A percentile compares a stretch with the other conserved stretches of the same genome.
These are phyloP conservation scores for Achaetomium macrosporum DNA, from an alignment of 2,329 filamentous ascomycete species.

Conservation along the genomic window DNA sequence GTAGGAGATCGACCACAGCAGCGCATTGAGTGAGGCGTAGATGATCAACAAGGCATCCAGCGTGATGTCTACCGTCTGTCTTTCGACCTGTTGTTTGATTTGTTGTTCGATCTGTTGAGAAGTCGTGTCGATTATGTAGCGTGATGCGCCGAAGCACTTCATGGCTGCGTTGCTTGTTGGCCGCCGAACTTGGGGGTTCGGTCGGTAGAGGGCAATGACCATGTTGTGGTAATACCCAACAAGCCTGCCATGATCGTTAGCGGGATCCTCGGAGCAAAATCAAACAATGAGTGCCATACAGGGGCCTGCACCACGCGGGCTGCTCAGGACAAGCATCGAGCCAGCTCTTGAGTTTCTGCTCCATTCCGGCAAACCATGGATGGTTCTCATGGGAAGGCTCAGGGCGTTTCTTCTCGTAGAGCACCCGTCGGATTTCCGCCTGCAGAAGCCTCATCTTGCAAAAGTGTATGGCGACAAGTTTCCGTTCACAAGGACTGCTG, in stretches of 20 bases:
- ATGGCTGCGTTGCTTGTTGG: slow-evolving; percentile 73
- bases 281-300: slow-evolving; percentile 47
- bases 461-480: slow-evolving; percentile 86
- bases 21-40: slow-evolving; percentile 86
- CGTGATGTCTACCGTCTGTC: slow-evolving; percentile 72
- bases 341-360: slow-evolving; percentile 74
- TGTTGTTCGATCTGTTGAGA: slow-evolving; percentile 71
- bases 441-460: slow-evolving; percentile 86
- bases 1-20: slow-evolving; percentile 89
- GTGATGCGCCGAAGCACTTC: slow-evolving; percentile 76
- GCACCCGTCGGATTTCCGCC: slow-evolving; percentile 75
- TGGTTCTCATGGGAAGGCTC: slow-evolving; percentile 74
- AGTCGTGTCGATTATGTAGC: slow-evolving; percentile 75
- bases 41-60: slow-evolving; percentile 89
- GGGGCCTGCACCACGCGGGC: slow-evolving; percentile 66
- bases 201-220: slow-evolving; percentile 80
- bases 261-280: background rate
- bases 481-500: slow-evolving; percentile 70
- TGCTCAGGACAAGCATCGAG: slow-evolving; percentile 67
- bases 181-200: slow-evolving; percentile 84
- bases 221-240: slow-evolving; percentile 73
- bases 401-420: slow-evolving; percentile 78
- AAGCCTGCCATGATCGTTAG: slow-evolving; percentile 44
- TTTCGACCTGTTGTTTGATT: slow-evolving; percentile 77
- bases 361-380: slow-evolving; percentile 81